A percentile compares a stretch with the other conserved stretches of the same genome.
phyloP scores from a whole-genome alignment of 768 basidiomycete species.

The Suillus hirtellus region DNA sequence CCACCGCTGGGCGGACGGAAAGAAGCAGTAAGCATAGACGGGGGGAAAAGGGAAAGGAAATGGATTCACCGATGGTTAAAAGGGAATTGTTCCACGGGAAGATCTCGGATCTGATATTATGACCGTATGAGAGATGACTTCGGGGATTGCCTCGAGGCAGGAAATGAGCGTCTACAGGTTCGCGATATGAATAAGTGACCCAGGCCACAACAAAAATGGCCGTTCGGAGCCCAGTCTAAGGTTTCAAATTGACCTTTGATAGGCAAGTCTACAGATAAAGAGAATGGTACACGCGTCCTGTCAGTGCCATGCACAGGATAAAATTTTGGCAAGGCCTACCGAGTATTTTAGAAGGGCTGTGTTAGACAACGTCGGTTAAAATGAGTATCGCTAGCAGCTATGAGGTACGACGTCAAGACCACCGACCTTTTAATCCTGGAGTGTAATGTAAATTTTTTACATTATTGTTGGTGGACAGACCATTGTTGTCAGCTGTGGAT shows the following conservation, averaged over 20 bases:
- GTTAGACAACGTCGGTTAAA: neutral
- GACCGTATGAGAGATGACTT: slow-evolving; percentile 9
- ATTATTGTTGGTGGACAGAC: neutral
- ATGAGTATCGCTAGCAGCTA: neutral
- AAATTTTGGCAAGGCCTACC: neutral
- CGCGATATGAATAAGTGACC: slow-evolving; percentile 8
- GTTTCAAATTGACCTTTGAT: slow-evolving; percentile 11
- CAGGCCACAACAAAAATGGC: slow-evolving; percentile 5
- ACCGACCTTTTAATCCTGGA: neutral
- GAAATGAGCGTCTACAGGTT: slow-evolving; percentile 17
- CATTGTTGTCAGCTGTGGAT: neutral
- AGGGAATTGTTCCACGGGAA: slow-evolving; percentile 14
- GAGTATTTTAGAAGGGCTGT: neutral
- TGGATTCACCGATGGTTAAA: slow-evolving; percentile 18
- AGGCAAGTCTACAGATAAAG: slow-evolving; percentile 9
- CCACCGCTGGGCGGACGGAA: slow-evolving; percentile 24
- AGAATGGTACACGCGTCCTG: slow-evolving; percentile 2
- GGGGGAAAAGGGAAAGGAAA: slow-evolving; percentile 12
- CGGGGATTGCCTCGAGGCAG: slow-evolving; percentile 25
- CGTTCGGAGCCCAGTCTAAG: neutral
- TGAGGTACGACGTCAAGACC: neutral
- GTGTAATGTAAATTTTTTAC: neutral
- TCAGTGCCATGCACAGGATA: slow-evolving; percentile 9
- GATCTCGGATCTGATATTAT: slow-evolving; percentile 13
- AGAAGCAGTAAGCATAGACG: slow-evolving; percentile 26